phyloP scores from a whole-genome alignment of 371 early-diverging fungal genomes.

The Mortierella sp. region DNA sequence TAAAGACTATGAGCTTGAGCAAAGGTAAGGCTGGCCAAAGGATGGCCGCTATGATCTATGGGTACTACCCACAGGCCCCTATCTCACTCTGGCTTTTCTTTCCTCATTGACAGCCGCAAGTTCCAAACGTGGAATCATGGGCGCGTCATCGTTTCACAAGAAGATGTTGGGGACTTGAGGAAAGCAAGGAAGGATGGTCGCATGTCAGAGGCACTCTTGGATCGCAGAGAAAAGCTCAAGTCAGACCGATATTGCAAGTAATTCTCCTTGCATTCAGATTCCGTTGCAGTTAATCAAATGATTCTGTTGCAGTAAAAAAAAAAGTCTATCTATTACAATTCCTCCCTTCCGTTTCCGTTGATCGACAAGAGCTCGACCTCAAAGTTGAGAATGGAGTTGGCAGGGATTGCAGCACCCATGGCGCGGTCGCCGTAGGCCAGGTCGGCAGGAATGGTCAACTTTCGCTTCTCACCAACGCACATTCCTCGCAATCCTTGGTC shows the following conservation, averaged over 20 bases:
- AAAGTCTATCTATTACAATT: conserved; percentile 20
- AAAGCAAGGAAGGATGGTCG: conserved; percentile 79
- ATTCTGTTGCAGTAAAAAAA: too few species aligned
- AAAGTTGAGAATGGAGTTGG: conserved; percentile 49
- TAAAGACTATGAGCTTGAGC: conserved; percentile 59
- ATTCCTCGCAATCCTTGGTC: conserved; percentile 72
- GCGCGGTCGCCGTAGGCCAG: conserved; percentile 53
- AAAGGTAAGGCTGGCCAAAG: conserved; percentile 44
- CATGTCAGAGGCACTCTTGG: conserved; percentile 80
- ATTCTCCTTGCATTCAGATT: too few species aligned
- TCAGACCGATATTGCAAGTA: conserved; percentile 88
- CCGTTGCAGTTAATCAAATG: too few species aligned
- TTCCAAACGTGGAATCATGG: conserved; percentile 77
- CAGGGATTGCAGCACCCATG: conserved; percentile 34
- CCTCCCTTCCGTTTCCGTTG: conserved; percentile 47
- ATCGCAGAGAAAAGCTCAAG: conserved; percentile 84
- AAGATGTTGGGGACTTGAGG: conserved; percentile 63
- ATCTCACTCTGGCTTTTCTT: background rate
- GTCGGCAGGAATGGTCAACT: conserved; percentile 64
- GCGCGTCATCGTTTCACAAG: conserved; percentile 59
- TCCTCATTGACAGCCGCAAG: conserved; percentile 63
- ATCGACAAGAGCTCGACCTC: conserved; percentile 53
- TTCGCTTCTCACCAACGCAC: conserved; percentile 75
- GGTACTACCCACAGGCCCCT: background rate
- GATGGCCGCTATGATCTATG: background rate